Evolutionary conservation across 2,329 filamentous ascomycete genomes (phyloP), one percentile per base, ranked within the genome.

Genomic region (Onygenales sp.): DNA sequence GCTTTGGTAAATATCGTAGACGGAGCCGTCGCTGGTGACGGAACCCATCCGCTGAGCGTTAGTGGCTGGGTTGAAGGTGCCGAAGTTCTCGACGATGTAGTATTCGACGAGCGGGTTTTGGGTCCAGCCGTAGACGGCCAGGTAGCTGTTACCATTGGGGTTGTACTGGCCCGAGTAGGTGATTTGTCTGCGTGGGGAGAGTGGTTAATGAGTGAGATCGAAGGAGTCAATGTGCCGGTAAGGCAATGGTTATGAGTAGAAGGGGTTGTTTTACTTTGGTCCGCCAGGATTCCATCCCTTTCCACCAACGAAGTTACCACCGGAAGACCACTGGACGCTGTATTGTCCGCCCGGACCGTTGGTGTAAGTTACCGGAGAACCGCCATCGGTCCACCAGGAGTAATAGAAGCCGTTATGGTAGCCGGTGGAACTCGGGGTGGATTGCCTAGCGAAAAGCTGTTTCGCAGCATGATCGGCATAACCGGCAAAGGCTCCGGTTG

Each of bases 321-420:
- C 70, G 49, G 67, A 66, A 27, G 21, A 27, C 79, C 79, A 82
- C 4, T 51, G 67, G 6, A 77, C 68, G 56, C 69, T 74, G 70
- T 80, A 81, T 55, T 66, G 63, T 27, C 80, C 79, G 17, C 65
- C 74, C 4, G 66, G 64, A 17, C 72, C 75, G 65, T 82, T 83
- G 62, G 74, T 79, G 70, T 83, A 83, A 40, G 69, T 76, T 6
- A 78, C 76, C 42, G 67, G 62, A 39, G 69, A 73, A n/a, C 66
- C 70, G 33, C 76, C 75, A 55, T 83, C 79, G 52, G 75, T 80
- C 78, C 78, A 84, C 71, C 74, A 82, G 7, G 77, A 80, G 67
- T 79, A 83, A 71, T 77, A 83, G 70, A 74, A 83, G 52, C 79
- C 79, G 60, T 80, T 76, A 68, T 77, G 70, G 6, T 71, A 77